Evolutionary conservation across 2,329 filamentous ascomycete genomes (phyloP).

Genomic region (Ascochyta koolunga): DNA sequence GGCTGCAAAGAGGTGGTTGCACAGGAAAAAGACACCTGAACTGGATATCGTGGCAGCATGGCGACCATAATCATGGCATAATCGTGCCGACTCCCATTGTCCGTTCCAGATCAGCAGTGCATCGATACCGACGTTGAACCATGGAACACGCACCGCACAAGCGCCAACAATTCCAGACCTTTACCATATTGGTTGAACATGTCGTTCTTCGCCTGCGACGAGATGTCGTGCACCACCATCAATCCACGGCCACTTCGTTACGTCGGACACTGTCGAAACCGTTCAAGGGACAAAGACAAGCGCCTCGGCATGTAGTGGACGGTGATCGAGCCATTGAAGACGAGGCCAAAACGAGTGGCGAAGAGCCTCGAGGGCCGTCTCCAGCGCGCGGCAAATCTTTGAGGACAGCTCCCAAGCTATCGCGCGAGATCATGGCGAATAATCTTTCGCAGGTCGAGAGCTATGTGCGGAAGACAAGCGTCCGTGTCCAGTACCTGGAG

Average conservation of each 20-base stretch:
- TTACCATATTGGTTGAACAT: constrained; percentile 17
- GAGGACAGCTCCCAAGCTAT: constrained; percentile 6
- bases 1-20: constrained; percentile 11
- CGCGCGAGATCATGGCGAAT: constrained; percentile 15
- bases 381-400: constrained; percentile 1
- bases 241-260: constrained; percentile 4
- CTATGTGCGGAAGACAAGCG: constrained; percentile 20
- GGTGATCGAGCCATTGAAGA: background rate
- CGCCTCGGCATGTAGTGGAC: background rate
- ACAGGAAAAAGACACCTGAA: constrained; percentile 16
- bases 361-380: background rate
- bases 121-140: constrained; percentile 9
- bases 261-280: constrained; percentile 12
- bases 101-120: constrained; percentile 7
- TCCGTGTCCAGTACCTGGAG: constrained; percentile 24
- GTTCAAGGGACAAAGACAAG: constrained; percentile 9
- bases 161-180: constrained; percentile 14
- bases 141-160: constrained; percentile 17
- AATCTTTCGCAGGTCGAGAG: constrained; percentile 11
- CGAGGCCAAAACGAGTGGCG: background rate
- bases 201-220: constrained; percentile 15
- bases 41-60: constrained; percentile 15
- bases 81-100: constrained; percentile 11
- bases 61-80: constrained; percentile 9
- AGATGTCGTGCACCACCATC: constrained; percentile 8